A percentile compares a stretch with the other conserved stretches of the same genome.
These are phyloP conservation scores for Iris macrosiphon DNA, from an alignment of 106 monocot genomes.

Conservation along the genomic window DNA sequence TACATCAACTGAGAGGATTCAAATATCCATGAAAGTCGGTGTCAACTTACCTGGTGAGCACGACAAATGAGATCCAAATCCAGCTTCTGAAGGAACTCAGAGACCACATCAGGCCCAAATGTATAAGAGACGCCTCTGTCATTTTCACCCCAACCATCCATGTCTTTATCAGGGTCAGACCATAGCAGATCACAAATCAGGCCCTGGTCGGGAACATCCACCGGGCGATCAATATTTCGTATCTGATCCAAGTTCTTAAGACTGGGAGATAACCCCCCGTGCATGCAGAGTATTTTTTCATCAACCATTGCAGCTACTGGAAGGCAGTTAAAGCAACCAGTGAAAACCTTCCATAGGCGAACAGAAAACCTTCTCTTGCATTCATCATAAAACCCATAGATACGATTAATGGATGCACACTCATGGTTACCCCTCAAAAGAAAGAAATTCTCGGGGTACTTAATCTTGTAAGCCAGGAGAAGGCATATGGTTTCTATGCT, in stretches of 20 bases:
- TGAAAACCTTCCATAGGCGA: slow-evolving; percentile 28
- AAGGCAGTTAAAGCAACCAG: slow-evolving; percentile 26
- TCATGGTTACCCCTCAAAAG: slow-evolving; percentile 39
- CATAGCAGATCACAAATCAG: slow-evolving; percentile 34
- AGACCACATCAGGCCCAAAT: slow-evolving; percentile 29
- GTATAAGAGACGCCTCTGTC: slow-evolving; percentile 34
- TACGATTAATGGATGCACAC: slow-evolving; percentile 34
- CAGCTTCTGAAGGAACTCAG: slow-evolving; percentile 33
- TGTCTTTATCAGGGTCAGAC: slow-evolving; percentile 33
- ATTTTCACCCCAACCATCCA: slow-evolving; percentile 37
- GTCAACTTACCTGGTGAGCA: slow-evolving; percentile 34
- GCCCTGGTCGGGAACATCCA: slow-evolving; percentile 29
- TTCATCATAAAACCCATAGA: slow-evolving; percentile 36
- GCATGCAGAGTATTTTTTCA: slow-evolving; percentile 36
- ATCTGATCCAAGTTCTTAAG: slow-evolving; percentile 35
- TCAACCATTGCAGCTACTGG: slow-evolving; percentile 26
- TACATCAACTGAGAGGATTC: no score
- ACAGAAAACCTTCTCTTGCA: slow-evolving; percentile 32
- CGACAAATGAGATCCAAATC: slow-evolving; percentile 38
- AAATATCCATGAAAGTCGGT: no score
- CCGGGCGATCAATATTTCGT: slow-evolving; percentile 24
- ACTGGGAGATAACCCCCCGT: slow-evolving; percentile 27
- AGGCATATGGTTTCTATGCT: slow-evolving; percentile 38
- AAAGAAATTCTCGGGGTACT: slow-evolving; percentile 29
- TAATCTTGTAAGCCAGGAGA: slow-evolving; percentile 34